Base-by-base conservation (phyloP, 176 grass and related monocot genomes). In the Dendrocalamus sinicus region DNA sequence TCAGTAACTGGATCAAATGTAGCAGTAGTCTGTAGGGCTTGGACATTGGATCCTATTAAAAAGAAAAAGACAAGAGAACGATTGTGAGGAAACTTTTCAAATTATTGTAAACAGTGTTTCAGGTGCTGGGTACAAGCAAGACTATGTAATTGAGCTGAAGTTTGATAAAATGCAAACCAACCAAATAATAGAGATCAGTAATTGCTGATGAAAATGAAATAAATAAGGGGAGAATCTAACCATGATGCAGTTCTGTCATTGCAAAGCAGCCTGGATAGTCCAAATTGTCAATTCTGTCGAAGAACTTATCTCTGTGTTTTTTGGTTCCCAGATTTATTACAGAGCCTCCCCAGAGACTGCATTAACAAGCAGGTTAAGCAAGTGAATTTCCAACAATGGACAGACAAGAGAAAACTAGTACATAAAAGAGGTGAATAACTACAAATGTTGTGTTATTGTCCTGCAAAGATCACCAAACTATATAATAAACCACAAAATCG, bases 201-300 rank as follows among this genome's bases (percentile, higher is more conserved):
- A 47, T 59, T 57, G 43, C 12, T 52, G 30, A 17, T 30, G 55
- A 75, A 43, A 75, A 17, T 30, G 55, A 75, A 43, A 75, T 22
- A 55, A 26, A 73, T 60, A 73, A 75, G 60, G 22, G 63, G 19
- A 84, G 70, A 87, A 82, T 46, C 86, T 94, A 81, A 99, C 96
- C 96, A 74, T 99, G 96, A 86, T 99, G 96, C 16, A 99, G 86
- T 91, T 99, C 96, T 75, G 96, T 99, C 96, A 99, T 99, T 68
- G 96, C 93, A 86, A 99, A 99, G 79, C 96, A 99, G 70, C 96
- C 96, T 77, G 96, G 88, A 88, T 92, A 94, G 35, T 99, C 93
- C 77, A 99, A 90, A 89, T 94, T 99, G 78, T 98, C 96, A 10
- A 99, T 99, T 77, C 75, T 85, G 17, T 94, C 88, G 39, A 99